Percentiles rank a stretch among this genome's conserved stretches.
These are phyloP conservation scores for Penicillium sclerotiorum DNA, from an alignment of 2,329 filamentous ascomycete species.

Conservation along the genomic window DNA sequence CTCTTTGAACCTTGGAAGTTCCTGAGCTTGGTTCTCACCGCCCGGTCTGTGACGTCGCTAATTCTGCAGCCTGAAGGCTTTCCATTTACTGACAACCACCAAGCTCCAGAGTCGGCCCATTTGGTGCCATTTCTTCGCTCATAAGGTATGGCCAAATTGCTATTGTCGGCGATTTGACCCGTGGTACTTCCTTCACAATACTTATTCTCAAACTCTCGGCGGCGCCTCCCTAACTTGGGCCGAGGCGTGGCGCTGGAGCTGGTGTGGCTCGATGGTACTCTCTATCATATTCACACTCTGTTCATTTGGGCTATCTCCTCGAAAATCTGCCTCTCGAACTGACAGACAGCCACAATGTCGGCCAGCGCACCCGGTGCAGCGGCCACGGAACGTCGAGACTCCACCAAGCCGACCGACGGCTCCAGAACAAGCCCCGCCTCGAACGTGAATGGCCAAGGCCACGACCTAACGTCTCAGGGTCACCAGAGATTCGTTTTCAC, in stretches of 20 bases:
- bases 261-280: slow-evolving; percentile 14
- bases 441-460: slow-evolving; percentile 15
- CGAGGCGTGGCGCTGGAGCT: slow-evolving; percentile 17
- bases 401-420: slow-evolving; percentile 26
- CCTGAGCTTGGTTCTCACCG: slow-evolving; percentile 9
- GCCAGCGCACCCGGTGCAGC: slow-evolving; percentile 25
- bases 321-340: not conserved
- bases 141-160: slow-evolving; percentile 15
- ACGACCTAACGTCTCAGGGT: slow-evolving; percentile 28
- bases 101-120: no score
- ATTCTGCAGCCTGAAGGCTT: slow-evolving; percentile 13
- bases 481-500: slow-evolving; percentile 66
- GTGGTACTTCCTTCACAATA: slow-evolving; percentile 20
- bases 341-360: slow-evolving; percentile 22
- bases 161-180: slow-evolving; percentile 29
- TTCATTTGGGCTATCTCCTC: slow-evolving; percentile 6
- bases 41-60: slow-evolving; percentile 29
- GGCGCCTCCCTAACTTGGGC: slow-evolving; percentile 26
- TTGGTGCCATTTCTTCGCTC: no score
- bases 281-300: slow-evolving; percentile 5
- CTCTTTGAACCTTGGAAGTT: not conserved
- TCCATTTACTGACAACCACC: no score
- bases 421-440: slow-evolving; percentile 25
- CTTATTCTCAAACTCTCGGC: slow-evolving; percentile 31
- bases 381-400: slow-evolving; percentile 30